Evolutionary conservation across 192 early-diverging fungal species (phyloP).

Genomic region (Podila minutissima): DNA sequence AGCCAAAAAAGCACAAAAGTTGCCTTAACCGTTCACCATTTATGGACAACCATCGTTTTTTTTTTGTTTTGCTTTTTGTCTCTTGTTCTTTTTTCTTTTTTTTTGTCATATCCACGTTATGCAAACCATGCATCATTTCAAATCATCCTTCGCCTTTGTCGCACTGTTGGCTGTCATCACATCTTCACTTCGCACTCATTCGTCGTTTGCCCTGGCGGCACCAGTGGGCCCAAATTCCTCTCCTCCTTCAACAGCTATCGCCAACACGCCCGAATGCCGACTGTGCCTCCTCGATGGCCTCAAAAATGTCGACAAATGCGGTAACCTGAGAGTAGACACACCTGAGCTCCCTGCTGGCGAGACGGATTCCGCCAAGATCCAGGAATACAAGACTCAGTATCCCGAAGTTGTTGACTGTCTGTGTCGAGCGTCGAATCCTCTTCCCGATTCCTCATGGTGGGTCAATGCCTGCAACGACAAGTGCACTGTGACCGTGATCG

Average conservation of each 20-base stretch:
- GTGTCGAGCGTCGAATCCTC: background rate
- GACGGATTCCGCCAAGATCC: background rate
- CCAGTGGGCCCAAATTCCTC: background rate
- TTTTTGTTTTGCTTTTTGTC: too few relatives aligned
- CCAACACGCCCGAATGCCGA: background rate
- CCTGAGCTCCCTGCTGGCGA: background rate
- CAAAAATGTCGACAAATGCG: background rate
- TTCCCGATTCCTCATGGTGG: background rate
- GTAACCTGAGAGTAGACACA: background rate
- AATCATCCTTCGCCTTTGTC: too few relatives aligned
- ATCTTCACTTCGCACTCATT: too few relatives aligned
- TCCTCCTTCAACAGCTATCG: background rate
- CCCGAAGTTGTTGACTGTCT: constrained; percentile 3
- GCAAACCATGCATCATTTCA: too few relatives aligned
- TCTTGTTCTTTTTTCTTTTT: too few relatives aligned
- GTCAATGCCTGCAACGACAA: background rate
- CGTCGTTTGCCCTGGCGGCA: background rate
- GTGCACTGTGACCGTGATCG: background rate
- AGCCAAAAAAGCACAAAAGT: too few relatives aligned
- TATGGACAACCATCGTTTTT: too few relatives aligned
- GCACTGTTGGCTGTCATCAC: too few relatives aligned
- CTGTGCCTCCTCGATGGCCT: background rate
- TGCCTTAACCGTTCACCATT: too few relatives aligned
- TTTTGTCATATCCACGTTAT: too few relatives aligned
- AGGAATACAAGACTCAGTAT: background rate